These are phyloP conservation scores for Chloromonas sp. DNA, from an alignment of 163 green algal species.

Conservation along the genomic window DNA sequence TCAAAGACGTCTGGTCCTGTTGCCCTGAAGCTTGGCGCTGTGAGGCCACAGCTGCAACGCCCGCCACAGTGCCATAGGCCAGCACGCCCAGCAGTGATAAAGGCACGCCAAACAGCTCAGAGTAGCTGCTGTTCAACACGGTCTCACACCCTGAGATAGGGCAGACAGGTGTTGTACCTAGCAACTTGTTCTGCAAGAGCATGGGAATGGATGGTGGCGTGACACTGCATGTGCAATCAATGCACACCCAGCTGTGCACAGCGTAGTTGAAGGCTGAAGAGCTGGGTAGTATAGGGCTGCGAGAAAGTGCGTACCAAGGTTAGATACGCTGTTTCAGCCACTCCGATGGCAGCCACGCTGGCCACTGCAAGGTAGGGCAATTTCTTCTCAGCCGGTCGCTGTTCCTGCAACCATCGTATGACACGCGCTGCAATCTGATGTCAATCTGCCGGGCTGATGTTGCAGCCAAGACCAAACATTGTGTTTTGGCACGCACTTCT, in stretches of 20 bases:
- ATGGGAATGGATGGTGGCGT: not conserved
- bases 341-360: not conserved
- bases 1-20: not conserved
- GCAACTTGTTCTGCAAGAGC: conserved; percentile 56
- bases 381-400: not conserved
- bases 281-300: not conserved
- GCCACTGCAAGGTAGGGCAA: not conserved
- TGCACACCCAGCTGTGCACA: no score
- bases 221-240: no score
- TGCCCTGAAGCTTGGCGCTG: not conserved
- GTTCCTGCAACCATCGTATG: not conserved
- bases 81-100: conserved; percentile 60
- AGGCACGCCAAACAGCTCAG: conserved; percentile 65
- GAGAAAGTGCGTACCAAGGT: not conserved
- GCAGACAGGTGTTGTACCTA: conserved; percentile 53
- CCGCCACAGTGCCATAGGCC: conserved; percentile 54
- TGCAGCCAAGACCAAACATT: no score
- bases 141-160: conserved; percentile 65
- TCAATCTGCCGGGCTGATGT: no score
- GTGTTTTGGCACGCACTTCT: no score
- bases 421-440: no score
- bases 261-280: no score
- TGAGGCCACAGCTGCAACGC: conserved; percentile 19
- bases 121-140: conserved; percentile 73
- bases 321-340: not conserved